Base-by-base conservation (phyloP, 2,329 filamentous ascomycete species). In the Sporothrix sp. region DNA sequence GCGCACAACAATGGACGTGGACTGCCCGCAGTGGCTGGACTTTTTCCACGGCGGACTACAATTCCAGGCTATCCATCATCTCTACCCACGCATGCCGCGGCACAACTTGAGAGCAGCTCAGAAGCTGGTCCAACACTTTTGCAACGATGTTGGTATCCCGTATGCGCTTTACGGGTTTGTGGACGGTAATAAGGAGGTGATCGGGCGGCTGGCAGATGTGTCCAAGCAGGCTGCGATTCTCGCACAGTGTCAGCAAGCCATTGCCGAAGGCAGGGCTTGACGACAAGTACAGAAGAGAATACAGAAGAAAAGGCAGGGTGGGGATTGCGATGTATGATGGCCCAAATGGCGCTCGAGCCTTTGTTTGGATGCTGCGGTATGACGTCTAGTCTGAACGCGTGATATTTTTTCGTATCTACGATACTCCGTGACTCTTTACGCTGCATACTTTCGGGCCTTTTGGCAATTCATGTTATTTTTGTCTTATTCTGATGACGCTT, bases 1-100 rank as follows among this genome's bases (percentile, higher is more conserved):
- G 40, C 82, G 90, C 58, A 95, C 89, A 1, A 95, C 89, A 11
- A 95, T 95, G 88, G 88, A 95, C 57, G 82, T 95, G 20, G 87
- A 93, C 63, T 95, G 88, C 62, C 87, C 88, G 1, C 73, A 76
- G 11, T 95, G 89, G 88, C 73, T 95, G 11, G 88, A 95, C 63
- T 95, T 89, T 63, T 78, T 95, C 65, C 88, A 95, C 59, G 88
- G 88, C 20, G 89, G 88, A 4, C 70, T 95, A 55, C 89, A 95
- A 65, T 95, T 95, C 66, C 88, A 95, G 66, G 87, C 84, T 7
- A 83, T 95, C 47, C 88, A 95, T 62, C 88, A 95, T 63, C 70
- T 95, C 20, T 95, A 83, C 62, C 88, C 88, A 2, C 78, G 88
- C 10, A 81, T 95, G 55, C 89, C 89, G 9, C 75, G 88, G 37